These are phyloP conservation scores for Backusella tuberculispora DNA, from an alignment of 192 early-diverging fungal genomes.

Conservation along the genomic window DNA sequence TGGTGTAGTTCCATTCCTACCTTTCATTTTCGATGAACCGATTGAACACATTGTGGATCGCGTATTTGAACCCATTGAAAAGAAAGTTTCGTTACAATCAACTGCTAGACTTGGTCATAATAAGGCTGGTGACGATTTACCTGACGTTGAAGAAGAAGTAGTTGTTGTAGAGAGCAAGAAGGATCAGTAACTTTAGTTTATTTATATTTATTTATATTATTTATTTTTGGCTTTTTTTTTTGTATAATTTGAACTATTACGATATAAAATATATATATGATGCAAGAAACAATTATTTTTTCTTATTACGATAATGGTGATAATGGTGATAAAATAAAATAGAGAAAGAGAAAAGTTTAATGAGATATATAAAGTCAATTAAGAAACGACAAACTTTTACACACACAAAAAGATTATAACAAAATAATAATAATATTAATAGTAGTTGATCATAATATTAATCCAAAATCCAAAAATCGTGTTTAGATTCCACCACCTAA, in stretches of 20 bases:
- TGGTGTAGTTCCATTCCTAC: slow-evolving; percentile 62
- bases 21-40: slow-evolving; percentile 67
- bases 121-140: slow-evolving; percentile 7
- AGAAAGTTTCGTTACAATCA: slow-evolving; percentile 33
- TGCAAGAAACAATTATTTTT: not conserved
- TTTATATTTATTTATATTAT: slow-evolving; percentile 5
- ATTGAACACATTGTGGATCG: slow-evolving; percentile 62
- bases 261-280: not conserved
- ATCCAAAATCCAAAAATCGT: not conserved
- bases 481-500: slow-evolving; percentile 38
- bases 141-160: not conserved
- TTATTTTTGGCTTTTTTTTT: not conserved
- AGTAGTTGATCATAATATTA: not conserved
- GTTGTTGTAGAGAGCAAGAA: not conserved
- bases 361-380: not conserved
- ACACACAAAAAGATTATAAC: not conserved
- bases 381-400: not conserved
- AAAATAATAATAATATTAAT: not conserved
- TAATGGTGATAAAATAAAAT: too few species aligned
- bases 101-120: slow-evolving; percentile 27
- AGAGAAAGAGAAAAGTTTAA: too few species aligned
- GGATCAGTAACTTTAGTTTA: not conserved
- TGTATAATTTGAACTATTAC: not conserved
- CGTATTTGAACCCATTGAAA: slow-evolving; percentile 55
- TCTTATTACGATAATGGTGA: too few species aligned